phyloP scores from a whole-genome alignment of 2,329 filamentous ascomycete genomes.

The Diaporthe amygdali region DNA sequence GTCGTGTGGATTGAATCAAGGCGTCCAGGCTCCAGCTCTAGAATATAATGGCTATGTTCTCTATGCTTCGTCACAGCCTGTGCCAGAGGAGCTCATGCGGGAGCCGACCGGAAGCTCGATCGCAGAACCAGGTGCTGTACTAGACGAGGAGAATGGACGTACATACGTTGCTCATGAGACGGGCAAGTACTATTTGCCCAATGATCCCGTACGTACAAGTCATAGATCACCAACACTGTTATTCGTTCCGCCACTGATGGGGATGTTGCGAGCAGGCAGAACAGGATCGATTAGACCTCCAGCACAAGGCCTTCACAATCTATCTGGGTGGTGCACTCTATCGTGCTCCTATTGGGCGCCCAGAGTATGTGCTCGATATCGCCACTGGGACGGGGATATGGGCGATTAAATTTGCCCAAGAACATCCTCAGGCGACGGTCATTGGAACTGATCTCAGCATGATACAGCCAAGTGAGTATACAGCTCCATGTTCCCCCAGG shows the following conservation, averaged over 20 bases:
- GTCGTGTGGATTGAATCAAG: not conserved
- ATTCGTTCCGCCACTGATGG: not conserved
- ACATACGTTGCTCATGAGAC: slow-evolving; percentile 2
- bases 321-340: slow-evolving; percentile 10
- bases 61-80: not conserved
- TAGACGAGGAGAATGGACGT: slow-evolving; percentile 10
- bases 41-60: not conserved
- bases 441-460: slow-evolving; percentile 24
- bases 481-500: no score
- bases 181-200: slow-evolving; percentile 8
- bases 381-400: slow-evolving; percentile 23
- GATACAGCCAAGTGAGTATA: slow-evolving; percentile 18
- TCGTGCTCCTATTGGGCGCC: slow-evolving; percentile 3
- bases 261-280: not conserved
- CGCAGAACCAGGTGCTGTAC: not conserved
- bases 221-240: not conserved
- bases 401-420: slow-evolving; percentile 21
- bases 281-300: slow-evolving; percentile 18
- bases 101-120: slow-evolving; percentile 2
- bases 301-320: slow-evolving; percentile 16
- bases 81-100: slow-evolving; percentile 1
- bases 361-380: slow-evolving; percentile 14
- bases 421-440: slow-evolving; percentile 17
- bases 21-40: not conserved
- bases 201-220: not conserved